A percentile compares a stretch with the other conserved stretches of the same genome.
Conservation (phyloP, 352 stramenopile genomes). For the Pythium graminicola region DNA sequence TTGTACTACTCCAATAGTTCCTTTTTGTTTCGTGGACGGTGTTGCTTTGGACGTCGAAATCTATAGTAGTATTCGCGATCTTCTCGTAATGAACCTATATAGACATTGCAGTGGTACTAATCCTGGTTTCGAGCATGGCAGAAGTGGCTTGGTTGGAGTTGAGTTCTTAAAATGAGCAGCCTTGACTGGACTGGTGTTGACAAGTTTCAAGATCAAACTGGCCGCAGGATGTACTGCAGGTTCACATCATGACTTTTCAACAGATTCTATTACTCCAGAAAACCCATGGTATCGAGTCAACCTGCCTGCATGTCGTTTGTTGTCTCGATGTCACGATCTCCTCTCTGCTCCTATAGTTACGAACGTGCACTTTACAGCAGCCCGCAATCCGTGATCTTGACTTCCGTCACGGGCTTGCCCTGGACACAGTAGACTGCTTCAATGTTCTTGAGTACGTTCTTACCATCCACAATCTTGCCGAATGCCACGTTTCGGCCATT, state of each 20-base stretch:
- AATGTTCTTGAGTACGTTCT: conserved; percentile 79
- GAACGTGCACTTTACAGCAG: conserved; percentile 44
- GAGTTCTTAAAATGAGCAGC: too few species aligned
- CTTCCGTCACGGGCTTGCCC: conserved; percentile 72
- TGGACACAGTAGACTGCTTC: conserved; percentile 78
- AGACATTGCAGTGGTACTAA: too few species aligned
- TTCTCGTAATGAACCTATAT: too few species aligned
- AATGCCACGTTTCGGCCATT: conserved; percentile 86
- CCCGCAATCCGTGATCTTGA: conserved; percentile 75
- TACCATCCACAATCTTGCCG: conserved; percentile 79
- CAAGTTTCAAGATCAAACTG: too few species aligned
- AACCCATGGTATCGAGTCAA: background rate
- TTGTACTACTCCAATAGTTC: too few species aligned
- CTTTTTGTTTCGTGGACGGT: too few species aligned
- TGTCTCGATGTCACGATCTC: background rate
- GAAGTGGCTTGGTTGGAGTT: too few species aligned
- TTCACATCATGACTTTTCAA: conserved; percentile 12
- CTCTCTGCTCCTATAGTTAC: conserved; percentile 21
- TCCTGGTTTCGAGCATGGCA: too few species aligned
- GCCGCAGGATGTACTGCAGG: too few species aligned
- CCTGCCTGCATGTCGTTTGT: background rate
- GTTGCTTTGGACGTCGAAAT: too few species aligned
- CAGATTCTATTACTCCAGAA: conserved; percentile 32
- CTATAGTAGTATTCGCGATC: too few species aligned
- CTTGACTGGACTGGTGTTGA: too few species aligned